These are phyloP conservation scores for Diversispora eburnea DNA, from an alignment of 192 early-diverging fungal genomes.

Conservation along the genomic window DNA sequence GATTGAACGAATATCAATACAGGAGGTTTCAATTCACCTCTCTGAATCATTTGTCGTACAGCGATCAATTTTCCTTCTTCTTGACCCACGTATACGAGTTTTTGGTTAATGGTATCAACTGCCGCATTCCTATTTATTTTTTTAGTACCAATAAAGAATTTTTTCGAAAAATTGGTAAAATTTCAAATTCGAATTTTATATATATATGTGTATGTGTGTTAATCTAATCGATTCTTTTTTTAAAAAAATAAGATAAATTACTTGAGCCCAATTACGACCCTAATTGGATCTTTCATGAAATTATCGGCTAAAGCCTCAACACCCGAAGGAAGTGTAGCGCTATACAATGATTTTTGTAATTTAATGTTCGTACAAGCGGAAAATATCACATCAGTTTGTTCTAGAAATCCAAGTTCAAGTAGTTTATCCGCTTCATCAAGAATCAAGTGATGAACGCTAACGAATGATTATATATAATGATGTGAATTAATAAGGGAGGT, in stretches of 20 bases:
- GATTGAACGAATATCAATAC: conserved; percentile 96
- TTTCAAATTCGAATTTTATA: too few species aligned
- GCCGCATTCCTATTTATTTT: conserved; percentile 82
- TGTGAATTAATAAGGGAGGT: too few species aligned
- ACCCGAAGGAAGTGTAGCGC: conserved; percentile 88
- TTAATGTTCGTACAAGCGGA: conserved; percentile 72
- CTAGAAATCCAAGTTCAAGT: conserved; percentile 79
- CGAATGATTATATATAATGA: background rate
- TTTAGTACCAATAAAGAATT: background rate
- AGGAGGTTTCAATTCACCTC: conserved; percentile 79
- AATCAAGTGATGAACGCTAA: conserved; percentile 33
- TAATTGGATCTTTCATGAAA: conserved; percentile 86
- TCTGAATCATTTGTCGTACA: conserved; percentile 82
- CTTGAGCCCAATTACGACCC: conserved; percentile 84
- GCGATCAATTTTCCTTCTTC: conserved; percentile 94
- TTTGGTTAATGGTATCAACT: conserved; percentile 86
- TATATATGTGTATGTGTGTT: too few species aligned
- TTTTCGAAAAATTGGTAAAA: background rate
- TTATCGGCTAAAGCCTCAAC: conserved; percentile 89
- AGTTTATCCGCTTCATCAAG: conserved; percentile 85
- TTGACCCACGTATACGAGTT: conserved; percentile 84
- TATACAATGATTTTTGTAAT: conserved; percentile 84
- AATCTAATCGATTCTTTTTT: too few species aligned
- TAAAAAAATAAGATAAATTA: conserved; percentile 30
- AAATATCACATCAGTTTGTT: conserved; percentile 85